Evolutionary conservation across 257 asterid genomes (phyloP).

Genomic region (Scutellaria minor): DNA sequence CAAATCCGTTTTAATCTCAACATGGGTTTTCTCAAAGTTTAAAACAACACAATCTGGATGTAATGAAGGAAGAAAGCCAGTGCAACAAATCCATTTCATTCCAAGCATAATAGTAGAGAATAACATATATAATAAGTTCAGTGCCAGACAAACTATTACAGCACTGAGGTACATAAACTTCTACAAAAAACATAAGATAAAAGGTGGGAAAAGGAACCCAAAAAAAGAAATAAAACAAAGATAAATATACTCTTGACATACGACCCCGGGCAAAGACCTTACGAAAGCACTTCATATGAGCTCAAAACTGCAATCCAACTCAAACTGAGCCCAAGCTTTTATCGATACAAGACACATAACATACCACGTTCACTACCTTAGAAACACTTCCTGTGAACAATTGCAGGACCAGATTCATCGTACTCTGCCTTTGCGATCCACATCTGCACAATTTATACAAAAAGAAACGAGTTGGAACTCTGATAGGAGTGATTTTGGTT

Average conservation of each 20-base stretch:
- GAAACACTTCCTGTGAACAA: constrained; percentile 73
- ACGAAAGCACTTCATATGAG: constrained; percentile 20
- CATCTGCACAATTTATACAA: constrained; percentile 46
- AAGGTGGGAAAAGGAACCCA: too few species aligned
- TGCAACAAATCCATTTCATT: constrained; percentile 19
- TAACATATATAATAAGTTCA: not conserved
- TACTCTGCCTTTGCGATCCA: constrained; percentile 66
- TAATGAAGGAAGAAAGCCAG: constrained; percentile 4
- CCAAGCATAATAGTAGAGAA: constrained; percentile 14
- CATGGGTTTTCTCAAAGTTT: too few species aligned
- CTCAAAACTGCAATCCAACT: constrained; percentile 37
- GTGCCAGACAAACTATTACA: constrained; percentile 29
- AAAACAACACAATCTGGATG: not conserved
- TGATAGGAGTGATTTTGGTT: too few species aligned
- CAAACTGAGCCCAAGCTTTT: constrained; percentile 10
- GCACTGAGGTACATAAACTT: constrained; percentile 20
- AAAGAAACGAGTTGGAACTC: too few species aligned
- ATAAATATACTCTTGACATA: constrained; percentile 14
- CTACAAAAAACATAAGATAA: constrained; percentile 7
- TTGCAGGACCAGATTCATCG: constrained; percentile 67
- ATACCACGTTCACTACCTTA: constrained; percentile 39
- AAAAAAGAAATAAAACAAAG: not conserved
- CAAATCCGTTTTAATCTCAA: too few species aligned
- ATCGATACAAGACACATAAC: constrained; percentile 1
- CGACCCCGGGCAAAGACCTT: constrained; percentile 25